A percentile compares a stretch with the other conserved stretches of the same genome.
Conservation (phyloP, 75 land plant species). For the Azolla pinnata region DNA sequence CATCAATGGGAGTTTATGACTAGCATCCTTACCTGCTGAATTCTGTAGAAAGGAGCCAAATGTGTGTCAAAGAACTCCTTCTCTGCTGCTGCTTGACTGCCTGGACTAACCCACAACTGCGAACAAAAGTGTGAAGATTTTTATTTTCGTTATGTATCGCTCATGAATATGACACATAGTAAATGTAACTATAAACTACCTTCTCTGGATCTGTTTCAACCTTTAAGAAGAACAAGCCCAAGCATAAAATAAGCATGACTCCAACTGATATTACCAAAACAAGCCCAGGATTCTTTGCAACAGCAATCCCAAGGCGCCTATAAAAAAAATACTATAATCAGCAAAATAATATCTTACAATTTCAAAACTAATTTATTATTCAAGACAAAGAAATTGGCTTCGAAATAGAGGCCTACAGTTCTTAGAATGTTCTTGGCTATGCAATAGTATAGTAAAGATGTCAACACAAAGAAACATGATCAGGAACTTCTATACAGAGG, state of each 20-base stretch:
- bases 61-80: slow-evolving; percentile 82
- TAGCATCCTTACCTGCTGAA: slow-evolving; percentile 96
- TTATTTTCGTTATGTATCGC: too few relatives aligned
- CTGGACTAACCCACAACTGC: slow-evolving; percentile 90
- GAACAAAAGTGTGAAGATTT: neutral
- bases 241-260: slow-evolving; percentile 48
- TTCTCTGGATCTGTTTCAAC: slow-evolving; percentile 92
- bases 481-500: too few relatives aligned
- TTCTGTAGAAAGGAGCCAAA: slow-evolving; percentile 89
- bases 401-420: too few relatives aligned
- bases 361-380: too few relatives aligned
- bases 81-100: slow-evolving; percentile 78
- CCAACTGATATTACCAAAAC: slow-evolving; percentile 49
- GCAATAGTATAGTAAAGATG: too few relatives aligned
- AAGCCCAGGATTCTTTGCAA: slow-evolving; percentile 57
- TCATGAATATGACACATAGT: too few relatives aligned
- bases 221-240: slow-evolving; percentile 58
- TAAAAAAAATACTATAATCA: slow-evolving; percentile 9
- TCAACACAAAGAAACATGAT: too few relatives aligned
- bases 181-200: slow-evolving; percentile 34
- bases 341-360: neutral
- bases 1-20: too few relatives aligned
- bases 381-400: too few relatives aligned
- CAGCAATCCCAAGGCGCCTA: slow-evolving; percentile 77
- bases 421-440: too few relatives aligned